Evolutionary conservation across 1,284 basidiomycete genomes (phyloP), one percentile per base, ranked within the genome.

Genomic region (Meira miltonrushii): DNA sequence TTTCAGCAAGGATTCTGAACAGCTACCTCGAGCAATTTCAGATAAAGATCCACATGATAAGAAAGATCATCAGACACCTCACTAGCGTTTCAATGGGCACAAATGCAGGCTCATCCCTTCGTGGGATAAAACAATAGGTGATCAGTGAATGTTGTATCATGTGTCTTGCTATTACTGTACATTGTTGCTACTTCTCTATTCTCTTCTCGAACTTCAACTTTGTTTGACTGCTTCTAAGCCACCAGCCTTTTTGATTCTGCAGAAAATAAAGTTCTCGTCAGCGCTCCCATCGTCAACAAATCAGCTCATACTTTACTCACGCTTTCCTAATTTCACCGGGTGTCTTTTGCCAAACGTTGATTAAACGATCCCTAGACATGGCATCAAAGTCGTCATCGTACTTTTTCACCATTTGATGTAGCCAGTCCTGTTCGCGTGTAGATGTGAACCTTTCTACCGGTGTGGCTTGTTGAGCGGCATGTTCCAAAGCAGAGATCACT

Each of bases 261-360:
- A 15, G 12, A 12, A 39, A 49, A 23, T 21, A 55, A 13, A 50
- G 2, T 17, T n/a, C 23, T 11, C 2, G 38, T 49, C 47, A 58
- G 50, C 23, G 9, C 33, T 17, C 28, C 39, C 15, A 13, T 44
- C 38, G 8, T 3, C 2, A 39, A 46, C 7, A 12, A 21, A 13
- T 46, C 17, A 15, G 7, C n/a, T n/a, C n/a, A 13, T 7, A 19
- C 15, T 2, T 23, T 19, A 69, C 66, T 39, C 54, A 68, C 66
- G 73, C 74, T 19, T 82, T 72, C 71, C 78, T 83, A 73, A 98
- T 81, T 80, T 93, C 86, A 15, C 91, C 93, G 39, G 82, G 83
- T 3, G 92, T 97, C 77, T 88, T 86, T 80, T 97, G 94, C 79
- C 87, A 87, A 21, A 85, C 80, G 75, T 98, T 97, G 62, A 88